Evolutionary conservation across 164 flowering plant species (phyloP), one percentile per base, ranked within the genome.

Genomic region (Stephania yunnanensis): DNA sequence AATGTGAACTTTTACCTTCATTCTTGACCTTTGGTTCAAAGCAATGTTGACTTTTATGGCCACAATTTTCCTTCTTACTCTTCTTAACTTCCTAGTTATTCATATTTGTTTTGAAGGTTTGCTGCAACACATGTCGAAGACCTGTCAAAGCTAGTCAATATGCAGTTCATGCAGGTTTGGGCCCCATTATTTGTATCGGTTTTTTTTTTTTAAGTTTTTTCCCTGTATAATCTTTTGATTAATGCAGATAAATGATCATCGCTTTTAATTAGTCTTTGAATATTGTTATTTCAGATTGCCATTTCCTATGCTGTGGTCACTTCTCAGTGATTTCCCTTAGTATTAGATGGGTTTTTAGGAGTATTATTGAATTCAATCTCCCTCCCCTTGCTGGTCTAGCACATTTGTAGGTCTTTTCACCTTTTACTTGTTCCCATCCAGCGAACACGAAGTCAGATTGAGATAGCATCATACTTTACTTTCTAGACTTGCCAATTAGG

Each of bases 101-200:
- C 36, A 45, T 50, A 5, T 78, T 67, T 50, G 45, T 70, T 80
- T 36, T 83, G 78, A 71, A 93, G 98, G 96, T 93, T 50, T 83
- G 88, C 75, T 93, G 98, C 88, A 90, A 89, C 80, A 85, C 89
- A 75, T 93, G 98, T 81, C 91, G 85, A 85, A 93, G 87, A 80
- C 92, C 96, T 73, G 80, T 93, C 78, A 93, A 86, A 87, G 87
- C 87, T 75, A 91, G 94, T 75, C 96, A 90, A 75, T 93, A 84
- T 81, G 88, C 90, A 61, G 82, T 85, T 72, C 98, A 93, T 88
- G 87, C 96, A 93, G 98, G 97, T 93, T 69, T 61, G 77, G 36
- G n/a, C 31, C 50, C 69, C 72, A 46, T 45, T 19, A 58, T 36
- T 46, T 8, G 25, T 63, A 46, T 71, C 20, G 67, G 64, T 20